Evolutionary conservation across 768 basidiomycete species (phyloP).

Genomic region (Melanogaster broomeanus): DNA sequence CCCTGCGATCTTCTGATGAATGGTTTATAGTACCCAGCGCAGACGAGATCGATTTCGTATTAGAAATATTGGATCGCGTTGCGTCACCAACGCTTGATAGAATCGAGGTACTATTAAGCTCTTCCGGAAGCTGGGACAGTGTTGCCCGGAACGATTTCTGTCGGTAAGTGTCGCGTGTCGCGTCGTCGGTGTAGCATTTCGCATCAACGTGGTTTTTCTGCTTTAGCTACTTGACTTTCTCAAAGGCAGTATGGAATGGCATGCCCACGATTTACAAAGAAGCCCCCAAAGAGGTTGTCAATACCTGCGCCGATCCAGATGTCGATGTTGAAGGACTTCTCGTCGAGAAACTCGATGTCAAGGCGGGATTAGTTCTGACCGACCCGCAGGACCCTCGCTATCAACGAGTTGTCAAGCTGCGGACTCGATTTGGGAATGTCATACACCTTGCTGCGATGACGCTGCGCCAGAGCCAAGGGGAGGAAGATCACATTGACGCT

Average conservation of each 20-base stretch:
- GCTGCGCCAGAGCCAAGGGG: constrained; percentile 59
- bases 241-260: constrained; percentile 77
- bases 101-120: constrained; percentile 61
- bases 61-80: constrained; percentile 76
- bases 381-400: constrained; percentile 77
- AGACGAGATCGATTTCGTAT: constrained; percentile 76
- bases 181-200: not conserved
- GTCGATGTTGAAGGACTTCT: constrained; percentile 71
- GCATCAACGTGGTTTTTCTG: constrained; percentile 1
- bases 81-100: constrained; percentile 64
- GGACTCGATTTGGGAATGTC: constrained; percentile 65
- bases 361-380: constrained; percentile 73
- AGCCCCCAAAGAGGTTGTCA: constrained; percentile 55
- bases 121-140: constrained; percentile 60
- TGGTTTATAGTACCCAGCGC: constrained; percentile 51
- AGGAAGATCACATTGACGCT: constrained; percentile 87
- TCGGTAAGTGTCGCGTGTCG: constrained; percentile 48
- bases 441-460: constrained; percentile 67
- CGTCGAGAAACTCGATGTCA: constrained; percentile 63
- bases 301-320: constrained; percentile 59
- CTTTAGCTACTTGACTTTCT: constrained; percentile 64
- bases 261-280: constrained; percentile 68
- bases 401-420: constrained; percentile 57
- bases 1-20: constrained; percentile 10
- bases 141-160: constrained; percentile 81